Base-by-base conservation (phyloP, 2,329 filamentous ascomycete genomes). In the Ceratocystis lukuohia region DNA sequence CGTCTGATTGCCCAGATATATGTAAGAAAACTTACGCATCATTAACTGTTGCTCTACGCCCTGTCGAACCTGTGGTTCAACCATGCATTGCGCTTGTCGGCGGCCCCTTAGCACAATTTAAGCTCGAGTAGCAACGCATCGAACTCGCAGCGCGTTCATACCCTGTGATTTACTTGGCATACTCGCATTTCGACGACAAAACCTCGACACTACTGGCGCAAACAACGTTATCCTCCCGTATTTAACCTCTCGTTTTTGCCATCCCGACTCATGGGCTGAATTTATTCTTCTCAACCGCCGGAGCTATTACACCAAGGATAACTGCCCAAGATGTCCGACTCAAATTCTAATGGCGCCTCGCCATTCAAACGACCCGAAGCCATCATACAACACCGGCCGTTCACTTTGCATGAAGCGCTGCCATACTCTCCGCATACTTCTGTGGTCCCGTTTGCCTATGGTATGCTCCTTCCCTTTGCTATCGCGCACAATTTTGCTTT, bases 381-480 rank as follows among this genome's bases (percentile, higher is more conserved):
- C 30, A 64, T 68, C 37, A 25, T 25, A 5, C 59, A 68, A 59
- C 61, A 61, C 25, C 74, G 79, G 65, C 80, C 85, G 1, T 84
- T 86, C 72, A 82, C 82, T 2, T 82, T 94, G 12, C 82, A 87
- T 66, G 88, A 94, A 72, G 89, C 89, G 37, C 79, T 94, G 59
- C 88, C 88, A n/a, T 92, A 86, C 75, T 89, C 89, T 64, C 89
- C 90, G 28, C 87, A 93, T 73, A 89, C 87, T 62, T 91, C 88
- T 2, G 87, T 92, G 62, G 81, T 89, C 64, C 89, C 89, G 2
- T 90, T 93, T 74, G 84, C 88, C 74, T 83, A 88, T 70, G 85
- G 89, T 91, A 76, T 64, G 17, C 41, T 10, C 53, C 64, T 62
- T 65, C 48, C 64, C 30, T 20, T 53, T 28, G 44, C 6, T 30